phyloP scores from a whole-genome alignment of 2,329 filamentous ascomycete genomes.

The Fusarium praegraminearum region DNA sequence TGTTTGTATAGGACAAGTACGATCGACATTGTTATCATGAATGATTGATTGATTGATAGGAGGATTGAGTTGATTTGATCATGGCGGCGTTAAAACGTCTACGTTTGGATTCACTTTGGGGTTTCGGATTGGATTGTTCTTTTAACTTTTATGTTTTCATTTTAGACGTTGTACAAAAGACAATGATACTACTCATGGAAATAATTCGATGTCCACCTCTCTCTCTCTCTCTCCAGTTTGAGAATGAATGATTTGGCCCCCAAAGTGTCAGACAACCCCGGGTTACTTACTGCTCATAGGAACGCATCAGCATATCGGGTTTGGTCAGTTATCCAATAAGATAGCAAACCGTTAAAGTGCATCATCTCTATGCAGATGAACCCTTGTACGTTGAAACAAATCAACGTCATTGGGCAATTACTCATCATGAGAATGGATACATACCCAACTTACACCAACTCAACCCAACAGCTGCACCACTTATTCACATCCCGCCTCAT shows the following conservation, averaged over 20 bases:
- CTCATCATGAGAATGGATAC: conserved; percentile 4
- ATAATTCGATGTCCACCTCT: not conserved
- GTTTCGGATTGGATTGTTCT: conserved; percentile 24
- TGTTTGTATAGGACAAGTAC: conserved; percentile 16
- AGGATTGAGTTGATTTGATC: conserved; percentile 13
- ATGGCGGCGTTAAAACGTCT: conserved; percentile 26
- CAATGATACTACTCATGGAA: conserved; percentile 23
- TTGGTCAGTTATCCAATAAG: conserved; percentile 27
- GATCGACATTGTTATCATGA: conserved; percentile 29
- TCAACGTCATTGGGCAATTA: conserved; percentile 26
- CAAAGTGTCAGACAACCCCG: not conserved
- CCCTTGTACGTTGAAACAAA: conserved; percentile 15
- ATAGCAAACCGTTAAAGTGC: conserved; percentile 11
- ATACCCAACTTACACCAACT: conserved; percentile 34
- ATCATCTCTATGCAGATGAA: conserved; percentile 11
- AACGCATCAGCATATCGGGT: conserved; percentile 3
- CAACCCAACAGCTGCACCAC: conserved; percentile 2
- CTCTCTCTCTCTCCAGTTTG: not conserved
- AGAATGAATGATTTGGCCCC: conserved; percentile 8
- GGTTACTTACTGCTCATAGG: conserved; percentile 1
- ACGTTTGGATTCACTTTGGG: conserved; percentile 19
- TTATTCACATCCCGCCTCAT: conserved; percentile 15
- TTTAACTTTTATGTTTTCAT: conserved; percentile 21
- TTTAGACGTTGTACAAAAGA: conserved; percentile 35
- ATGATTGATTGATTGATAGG: conserved; percentile 19